A percentile compares a stretch with the other conserved stretches of the same genome.
These are phyloP conservation scores for Aureobasidium sp. DNA, from an alignment of 2,329 filamentous ascomycete species.

Conservation along the genomic window DNA sequence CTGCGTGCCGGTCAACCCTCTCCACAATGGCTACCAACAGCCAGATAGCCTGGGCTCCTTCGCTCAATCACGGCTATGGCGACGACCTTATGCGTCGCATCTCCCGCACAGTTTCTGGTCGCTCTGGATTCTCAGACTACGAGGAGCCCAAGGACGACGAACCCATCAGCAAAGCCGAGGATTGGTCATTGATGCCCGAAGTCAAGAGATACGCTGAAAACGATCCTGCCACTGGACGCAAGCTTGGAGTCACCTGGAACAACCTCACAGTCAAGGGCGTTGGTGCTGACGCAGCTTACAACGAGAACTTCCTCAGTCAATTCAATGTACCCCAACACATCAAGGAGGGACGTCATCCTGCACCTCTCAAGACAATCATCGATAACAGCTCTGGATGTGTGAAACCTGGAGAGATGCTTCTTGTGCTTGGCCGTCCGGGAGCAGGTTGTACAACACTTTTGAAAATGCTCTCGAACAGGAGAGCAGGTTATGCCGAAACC, in stretches of 20 bases:
- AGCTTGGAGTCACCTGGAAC: constrained; percentile 58
- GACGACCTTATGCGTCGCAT: constrained; percentile 7
- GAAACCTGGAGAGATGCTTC: constrained; percentile 46
- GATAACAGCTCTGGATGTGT: constrained; percentile 55
- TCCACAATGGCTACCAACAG: constrained; percentile 10
- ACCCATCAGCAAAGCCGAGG: constrained; percentile 28
- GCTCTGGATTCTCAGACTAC: constrained; percentile 6
- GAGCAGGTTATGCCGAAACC: constrained; percentile 31
- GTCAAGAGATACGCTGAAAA: constrained; percentile 36
- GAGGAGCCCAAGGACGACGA: constrained; percentile 10
- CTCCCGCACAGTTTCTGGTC: constrained; percentile 9
- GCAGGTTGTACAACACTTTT: constrained; percentile 63
- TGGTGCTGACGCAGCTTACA: constrained; percentile 53
- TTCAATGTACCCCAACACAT: constrained; percentile 41
- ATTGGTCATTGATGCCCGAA: constrained; percentile 44
- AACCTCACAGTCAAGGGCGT: constrained; percentile 56
- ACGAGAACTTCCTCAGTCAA: constrained; percentile 50
- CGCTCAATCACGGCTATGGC: background rate
- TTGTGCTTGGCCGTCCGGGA: constrained; percentile 37
- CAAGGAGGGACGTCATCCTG: constrained; percentile 35
- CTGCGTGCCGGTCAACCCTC: background rate
- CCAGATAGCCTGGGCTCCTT: background rate
- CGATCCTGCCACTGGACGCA: constrained; percentile 40
- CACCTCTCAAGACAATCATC: constrained; percentile 56
- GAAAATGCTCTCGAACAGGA: constrained; percentile 59